Conservation (phyloP, 2,329 filamentous ascomycete genomes). For the Aspergillus sp. region DNA sequence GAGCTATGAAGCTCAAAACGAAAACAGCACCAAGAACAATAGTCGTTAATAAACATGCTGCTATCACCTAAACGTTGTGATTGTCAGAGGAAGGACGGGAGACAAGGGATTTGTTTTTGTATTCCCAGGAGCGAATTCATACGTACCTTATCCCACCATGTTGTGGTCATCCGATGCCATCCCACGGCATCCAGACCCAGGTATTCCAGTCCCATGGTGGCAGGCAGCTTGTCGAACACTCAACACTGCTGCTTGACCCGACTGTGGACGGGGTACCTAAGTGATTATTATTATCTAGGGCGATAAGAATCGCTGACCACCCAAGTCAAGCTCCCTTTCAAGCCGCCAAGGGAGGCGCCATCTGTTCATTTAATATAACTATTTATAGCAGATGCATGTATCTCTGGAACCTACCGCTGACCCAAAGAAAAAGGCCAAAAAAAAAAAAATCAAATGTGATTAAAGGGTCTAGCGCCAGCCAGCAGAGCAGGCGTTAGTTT, state of each 20-base stretch:
- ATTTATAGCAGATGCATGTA: conserved; percentile 9
- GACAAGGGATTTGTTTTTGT: background rate
- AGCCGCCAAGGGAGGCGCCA: background rate
- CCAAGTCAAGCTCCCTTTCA: background rate
- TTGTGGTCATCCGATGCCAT: conserved; percentile 20
- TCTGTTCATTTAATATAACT: conserved; percentile 3
- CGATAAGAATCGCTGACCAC: background rate
- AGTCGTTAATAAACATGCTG: conserved; percentile 15
- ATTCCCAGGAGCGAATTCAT: background rate
- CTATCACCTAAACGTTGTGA: conserved; percentile 11
- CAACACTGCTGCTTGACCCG: background rate
- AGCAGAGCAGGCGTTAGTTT: background rate
- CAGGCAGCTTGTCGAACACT: background rate
- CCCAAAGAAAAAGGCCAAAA: background rate
- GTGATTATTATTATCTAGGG: background rate
- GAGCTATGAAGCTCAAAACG: conserved; percentile 14
- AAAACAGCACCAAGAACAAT: conserved; percentile 16
- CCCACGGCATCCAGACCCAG: conserved; percentile 22
- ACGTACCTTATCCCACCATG: conserved; percentile 20
- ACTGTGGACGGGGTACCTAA: background rate
- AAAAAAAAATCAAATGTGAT: too few relatives aligned
- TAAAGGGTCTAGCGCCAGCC: background rate
- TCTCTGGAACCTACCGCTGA: background rate
- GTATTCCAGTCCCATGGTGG: conserved; percentile 19
- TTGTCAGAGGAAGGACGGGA: background rate